Conservation (phyloP, 768 basidiomycete species). For the Suillus variegatus region DNA sequence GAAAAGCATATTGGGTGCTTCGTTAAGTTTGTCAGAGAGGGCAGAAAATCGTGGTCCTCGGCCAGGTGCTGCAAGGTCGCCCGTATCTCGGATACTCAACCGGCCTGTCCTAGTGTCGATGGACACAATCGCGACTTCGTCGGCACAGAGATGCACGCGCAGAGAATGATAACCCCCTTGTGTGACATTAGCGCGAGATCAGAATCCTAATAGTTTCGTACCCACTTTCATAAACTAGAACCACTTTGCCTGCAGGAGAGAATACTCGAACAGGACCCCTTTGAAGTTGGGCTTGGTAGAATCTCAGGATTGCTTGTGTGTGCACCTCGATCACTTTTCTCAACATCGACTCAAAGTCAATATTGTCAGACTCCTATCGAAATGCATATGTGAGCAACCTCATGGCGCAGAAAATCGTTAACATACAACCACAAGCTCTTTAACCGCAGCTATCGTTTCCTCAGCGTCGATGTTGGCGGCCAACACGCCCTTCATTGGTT, state of each 20-base stretch:
- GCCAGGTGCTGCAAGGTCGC: slow-evolving; percentile 75
- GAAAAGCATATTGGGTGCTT: slow-evolving; percentile 60
- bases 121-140: slow-evolving; percentile 73
- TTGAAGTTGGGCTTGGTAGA: slow-evolving; percentile 57
- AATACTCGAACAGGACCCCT: slow-evolving; percentile 57
- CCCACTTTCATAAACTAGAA: slow-evolving; percentile 57
- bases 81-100: slow-evolving; percentile 76
- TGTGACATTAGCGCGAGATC: slow-evolving; percentile 8
- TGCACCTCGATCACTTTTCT: slow-evolving; percentile 65
- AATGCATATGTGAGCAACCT: not conserved
- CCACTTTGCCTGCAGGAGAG: slow-evolving; percentile 59
- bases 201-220: not conserved
- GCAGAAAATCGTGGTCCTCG: slow-evolving; percentile 65
- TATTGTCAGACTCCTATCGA: slow-evolving; percentile 58
- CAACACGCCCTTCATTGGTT: slow-evolving; percentile 66
- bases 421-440: slow-evolving; percentile 60
- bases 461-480: slow-evolving; percentile 57
- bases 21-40: slow-evolving; percentile 65
- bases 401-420: not conserved
- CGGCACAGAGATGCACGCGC: slow-evolving; percentile 70
- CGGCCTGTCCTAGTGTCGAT: slow-evolving; percentile 82
- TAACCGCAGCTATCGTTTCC: slow-evolving; percentile 43
- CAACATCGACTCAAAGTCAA: slow-evolving; percentile 77
- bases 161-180: slow-evolving; percentile 60
- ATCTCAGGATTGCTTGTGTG: slow-evolving; percentile 57